Percentiles rank a stretch among this genome's conserved stretches.
These are phyloP conservation scores for Petunia secreta DNA, from an alignment of 257 asterid genomes.

Conservation along the genomic window DNA sequence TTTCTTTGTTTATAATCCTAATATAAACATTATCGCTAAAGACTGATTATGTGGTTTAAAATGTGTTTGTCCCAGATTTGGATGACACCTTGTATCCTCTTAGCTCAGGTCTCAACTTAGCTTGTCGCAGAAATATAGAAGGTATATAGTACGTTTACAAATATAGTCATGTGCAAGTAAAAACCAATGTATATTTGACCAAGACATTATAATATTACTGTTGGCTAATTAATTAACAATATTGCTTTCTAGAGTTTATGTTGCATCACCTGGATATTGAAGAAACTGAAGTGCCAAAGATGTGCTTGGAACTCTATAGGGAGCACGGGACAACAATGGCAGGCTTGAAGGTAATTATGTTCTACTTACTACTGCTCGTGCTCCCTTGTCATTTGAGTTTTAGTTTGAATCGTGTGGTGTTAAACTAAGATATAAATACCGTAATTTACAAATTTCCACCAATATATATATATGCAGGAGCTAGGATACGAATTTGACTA, in stretches of 20 bases:
- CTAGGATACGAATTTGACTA: slow-evolving; percentile 78
- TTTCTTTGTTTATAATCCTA: slow-evolving; percentile 2
- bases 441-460: background rate
- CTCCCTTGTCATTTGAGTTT: too few species aligned
- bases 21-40: background rate
- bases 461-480: slow-evolving; percentile 38
- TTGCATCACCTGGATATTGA: slow-evolving; percentile 61
- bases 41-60: background rate
- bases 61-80: slow-evolving; percentile 53
- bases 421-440: too few species aligned
- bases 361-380: background rate
- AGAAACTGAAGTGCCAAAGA: slow-evolving; percentile 66
- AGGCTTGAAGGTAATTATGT: slow-evolving; percentile 67
- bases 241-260: slow-evolving; percentile 64
- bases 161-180: background rate
- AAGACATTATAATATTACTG: background rate
- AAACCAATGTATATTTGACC: background rate
- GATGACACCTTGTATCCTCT: slow-evolving; percentile 90
- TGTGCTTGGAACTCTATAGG: slow-evolving; percentile 81
- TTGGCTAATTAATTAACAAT: too few species aligned
- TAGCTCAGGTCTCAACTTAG: slow-evolving; percentile 77
- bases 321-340: slow-evolving; percentile 96
- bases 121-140: slow-evolving; percentile 81
- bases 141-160: slow-evolving; percentile 38
- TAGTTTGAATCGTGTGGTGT: too few species aligned